Conservation (phyloP, 1,284 basidiomycete species). For the Sanghuangporus weigelae region DNA sequence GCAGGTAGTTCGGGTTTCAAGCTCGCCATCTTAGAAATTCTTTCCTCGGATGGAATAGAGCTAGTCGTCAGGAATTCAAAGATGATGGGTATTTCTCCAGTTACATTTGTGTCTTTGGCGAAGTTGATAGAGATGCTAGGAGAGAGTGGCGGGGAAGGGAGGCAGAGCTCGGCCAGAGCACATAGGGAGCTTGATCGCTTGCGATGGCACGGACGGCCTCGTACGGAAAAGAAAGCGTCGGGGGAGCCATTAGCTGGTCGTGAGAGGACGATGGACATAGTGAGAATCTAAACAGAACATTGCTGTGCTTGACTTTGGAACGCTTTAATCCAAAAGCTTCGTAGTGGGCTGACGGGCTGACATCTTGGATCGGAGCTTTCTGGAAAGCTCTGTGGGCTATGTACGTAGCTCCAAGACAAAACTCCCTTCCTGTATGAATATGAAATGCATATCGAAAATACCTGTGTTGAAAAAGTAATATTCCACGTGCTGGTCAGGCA, state of each 20-base stretch:
- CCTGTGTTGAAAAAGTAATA: not conserved
- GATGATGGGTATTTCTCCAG: constrained; percentile 16
- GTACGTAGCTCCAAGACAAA: not conserved
- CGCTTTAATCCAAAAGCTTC: not conserved
- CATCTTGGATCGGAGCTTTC: not conserved
- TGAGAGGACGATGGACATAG: not conserved
- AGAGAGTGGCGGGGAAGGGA: constrained; percentile 12
- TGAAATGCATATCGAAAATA: not conserved
- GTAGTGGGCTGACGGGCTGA: not conserved
- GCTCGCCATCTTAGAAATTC: not conserved
- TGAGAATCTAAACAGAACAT: not conserved
- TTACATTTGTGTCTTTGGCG: not conserved
- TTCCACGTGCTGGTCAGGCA: not conserved
- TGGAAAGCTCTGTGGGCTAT: not conserved
- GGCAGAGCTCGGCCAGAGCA: constrained; percentile 11
- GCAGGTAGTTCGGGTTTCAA: constrained; percentile 12
- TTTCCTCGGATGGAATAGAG: constrained; percentile 4
- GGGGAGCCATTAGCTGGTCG: not conserved
- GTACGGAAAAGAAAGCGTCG: not conserved
- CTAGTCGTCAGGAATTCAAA: constrained; percentile 14
- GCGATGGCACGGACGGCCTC: not conserved
- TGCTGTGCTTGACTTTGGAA: not conserved
- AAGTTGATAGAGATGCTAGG: constrained; percentile 7
- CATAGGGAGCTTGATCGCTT: constrained; percentile 14
- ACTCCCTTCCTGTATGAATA: not conserved